Base-by-base conservation (phyloP, 176 grass and related monocot species). In the Metroxylon sagu region DNA sequence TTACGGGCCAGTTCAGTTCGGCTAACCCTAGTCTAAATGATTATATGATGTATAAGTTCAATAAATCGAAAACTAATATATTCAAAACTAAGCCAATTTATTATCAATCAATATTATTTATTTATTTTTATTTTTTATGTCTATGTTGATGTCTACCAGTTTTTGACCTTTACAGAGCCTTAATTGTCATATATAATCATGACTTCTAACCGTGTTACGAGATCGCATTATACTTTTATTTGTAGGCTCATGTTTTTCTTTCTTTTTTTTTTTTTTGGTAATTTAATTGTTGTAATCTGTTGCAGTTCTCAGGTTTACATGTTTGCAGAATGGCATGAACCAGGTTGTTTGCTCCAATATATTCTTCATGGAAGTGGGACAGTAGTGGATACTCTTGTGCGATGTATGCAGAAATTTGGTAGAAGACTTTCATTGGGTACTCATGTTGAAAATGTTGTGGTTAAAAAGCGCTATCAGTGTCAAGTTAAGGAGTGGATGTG, bases 321-420 rank as follows among this genome's bases (percentile, higher is more conserved):
- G 93, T 98, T 98, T 98, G 87, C 87, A 73, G 87, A 98, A 87
- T 98, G 87, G 93, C 85, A 88, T 74, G 88, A 98, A 79, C 87
- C 87, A 61, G 87, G 93, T 25, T 92, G 93, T 80, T 49, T 50
- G 67, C 87, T 98, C 14, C 87, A 98, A 72, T 92, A 98, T 35
- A 87, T 87, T 56, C 18, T 91, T n/a, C 59, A 75, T 48, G 84
- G 87, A 80, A 97, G 52, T 75, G 84, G 93, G 53, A 84, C 78
- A 51, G 73, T 91, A 53, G 84, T 91, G 31, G 87, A 91, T 76
- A n/a, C 87, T 39, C 78, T 97, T 60, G 84, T 91, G 80, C 69
- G 72, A 0, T 84, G 87, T 31, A 67, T 97, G 6, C 65, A 97
- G 63, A 97, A 91, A 64, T 91, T 85, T 52, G 72, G 81, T 43